Conservation (phyloP, 805 yeast species). For the Kodamaea sagamina region DNA sequence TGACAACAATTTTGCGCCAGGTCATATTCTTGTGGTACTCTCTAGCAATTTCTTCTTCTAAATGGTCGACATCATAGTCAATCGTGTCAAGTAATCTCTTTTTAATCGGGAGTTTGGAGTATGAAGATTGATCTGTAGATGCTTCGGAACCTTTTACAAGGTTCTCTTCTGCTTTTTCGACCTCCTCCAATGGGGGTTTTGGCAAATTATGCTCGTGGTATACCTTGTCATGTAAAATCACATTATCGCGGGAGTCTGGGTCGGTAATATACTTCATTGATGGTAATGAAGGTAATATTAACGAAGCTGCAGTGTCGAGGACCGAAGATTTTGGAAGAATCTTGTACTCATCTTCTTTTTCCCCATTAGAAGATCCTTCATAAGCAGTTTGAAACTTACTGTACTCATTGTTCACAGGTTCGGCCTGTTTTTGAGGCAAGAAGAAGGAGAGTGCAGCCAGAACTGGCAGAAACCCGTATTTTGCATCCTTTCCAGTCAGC, state of each 20-base stretch:
- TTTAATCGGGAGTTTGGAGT: constrained; percentile 17
- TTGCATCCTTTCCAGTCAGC: constrained; percentile 18
- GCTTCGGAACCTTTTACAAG: not conserved
- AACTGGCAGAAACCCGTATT: constrained; percentile 27
- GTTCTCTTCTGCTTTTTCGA: not conserved
- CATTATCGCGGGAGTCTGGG: constrained; percentile 63
- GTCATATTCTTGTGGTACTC: constrained; percentile 80
- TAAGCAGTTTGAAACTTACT: constrained; percentile 17
- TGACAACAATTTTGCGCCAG: constrained; percentile 91
- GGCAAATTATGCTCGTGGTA: constrained; percentile 72
- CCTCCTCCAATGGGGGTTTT: not conserved
- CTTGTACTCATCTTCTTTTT: constrained; percentile 17
- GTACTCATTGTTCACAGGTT: constrained; percentile 14
- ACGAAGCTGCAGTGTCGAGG: constrained; percentile 73
- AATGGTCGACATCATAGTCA: constrained; percentile 42
- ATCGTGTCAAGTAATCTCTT: constrained; percentile 26
- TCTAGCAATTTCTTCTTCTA: constrained; percentile 83
- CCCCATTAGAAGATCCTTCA: constrained; percentile 11
- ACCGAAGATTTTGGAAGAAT: constrained; percentile 71
- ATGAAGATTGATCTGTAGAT: constrained; percentile 3
- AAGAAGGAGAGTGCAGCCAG: constrained; percentile 43
- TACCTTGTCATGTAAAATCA: constrained; percentile 79
- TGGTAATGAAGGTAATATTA: constrained; percentile 81
- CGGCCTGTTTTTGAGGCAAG: constrained; percentile 46
- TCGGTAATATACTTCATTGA: constrained; percentile 62